Base-by-base conservation (phyloP, 2,329 filamentous ascomycete species). In the Metarhizium brunneum region DNA sequence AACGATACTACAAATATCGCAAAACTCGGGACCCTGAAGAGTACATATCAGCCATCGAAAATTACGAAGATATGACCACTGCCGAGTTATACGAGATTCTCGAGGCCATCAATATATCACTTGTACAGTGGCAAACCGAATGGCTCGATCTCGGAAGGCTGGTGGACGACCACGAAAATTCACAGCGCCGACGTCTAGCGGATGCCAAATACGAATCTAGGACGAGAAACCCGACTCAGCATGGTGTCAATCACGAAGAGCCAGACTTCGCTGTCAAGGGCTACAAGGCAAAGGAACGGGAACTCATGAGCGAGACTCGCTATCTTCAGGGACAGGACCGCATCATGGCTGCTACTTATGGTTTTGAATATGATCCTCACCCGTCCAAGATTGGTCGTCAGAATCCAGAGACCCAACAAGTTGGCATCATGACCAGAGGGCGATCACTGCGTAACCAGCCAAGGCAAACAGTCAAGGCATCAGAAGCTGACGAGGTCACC, bases 321-420 rank as follows among this genome's bases (percentile, higher is more conserved):
- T 73, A 79, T 47, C 71, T 76, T 4, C 76, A 79, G 55, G 65
- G 73, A 54, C 78, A 86, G 64, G 81, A 85, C 67, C 73, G 73
- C 55, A 72, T 83, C 58, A 80, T 82, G 75, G 81, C 83, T 7
- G 74, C 79, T 58, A 74, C 77, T 1, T 86, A 85, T 62, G 77
- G 79, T 16, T 84, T 85, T 61, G 79, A 83, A 57, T 82, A 84
- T 60, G 82, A 85, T 60, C 73, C 78, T 10, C 78, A 82, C 53
- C 75, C 77, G 2, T 76, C 76, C 57, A 81, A 80, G 66, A 73
- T 84, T 57, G 81, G 82, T 20, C 73, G 73, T 40, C 84, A 86
- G 63, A 81, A 85, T 57, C 80, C 81, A 1, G 70, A 79, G 40
- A 75, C 73, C 10, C 81, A 85, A 60, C 70, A 72, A 38, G 65